Percentiles rank a stretch among this genome's conserved stretches.
Conservation (phyloP, 2,329 filamentous ascomycete genomes). For the Epichloe sp. region DNA sequence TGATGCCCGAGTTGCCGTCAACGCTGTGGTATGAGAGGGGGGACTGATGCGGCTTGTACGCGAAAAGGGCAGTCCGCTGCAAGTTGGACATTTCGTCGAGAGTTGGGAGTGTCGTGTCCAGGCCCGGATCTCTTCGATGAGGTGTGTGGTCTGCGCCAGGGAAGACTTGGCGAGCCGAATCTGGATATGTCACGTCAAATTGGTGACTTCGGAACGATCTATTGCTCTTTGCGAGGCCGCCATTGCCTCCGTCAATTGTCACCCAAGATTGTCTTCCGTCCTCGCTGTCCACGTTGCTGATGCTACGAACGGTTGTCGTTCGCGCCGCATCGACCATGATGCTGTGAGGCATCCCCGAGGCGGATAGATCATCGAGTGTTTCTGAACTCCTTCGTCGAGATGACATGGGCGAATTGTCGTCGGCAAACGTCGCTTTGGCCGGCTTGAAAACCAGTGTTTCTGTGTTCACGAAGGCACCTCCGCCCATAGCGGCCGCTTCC, state of each 20-base stretch:
- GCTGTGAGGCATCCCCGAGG: conserved; percentile 12
- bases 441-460: conserved; percentile 9
- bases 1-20: conserved; percentile 17
- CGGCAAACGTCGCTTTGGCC: conserved; percentile 12
- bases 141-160: conserved; percentile 17
- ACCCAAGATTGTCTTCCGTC: conserved; percentile 22
- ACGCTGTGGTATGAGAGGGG: conserved; percentile 11
- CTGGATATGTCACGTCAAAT: conserved; percentile 16
- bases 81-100: conserved; percentile 15
- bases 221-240: conserved; percentile 13
- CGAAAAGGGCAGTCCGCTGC: conserved; percentile 6
- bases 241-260: conserved; percentile 18
- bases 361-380: conserved; percentile 13
- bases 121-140: conserved; percentile 9
- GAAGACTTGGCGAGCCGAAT: conserved; percentile 19
- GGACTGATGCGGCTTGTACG: conserved; percentile 6
- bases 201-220: conserved; percentile 13
- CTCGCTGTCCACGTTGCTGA: conserved; percentile 11
- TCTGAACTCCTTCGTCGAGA: conserved; percentile 14
- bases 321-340: conserved; percentile 14
- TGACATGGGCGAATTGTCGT: conserved; percentile 13
- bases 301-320: conserved; percentile 10
- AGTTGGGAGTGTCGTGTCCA: conserved; percentile 17
- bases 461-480: conserved; percentile 3
- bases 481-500: conserved; percentile 10